Conservation (phyloP, 257 asterid species). For the Solanum paucissectum region DNA sequence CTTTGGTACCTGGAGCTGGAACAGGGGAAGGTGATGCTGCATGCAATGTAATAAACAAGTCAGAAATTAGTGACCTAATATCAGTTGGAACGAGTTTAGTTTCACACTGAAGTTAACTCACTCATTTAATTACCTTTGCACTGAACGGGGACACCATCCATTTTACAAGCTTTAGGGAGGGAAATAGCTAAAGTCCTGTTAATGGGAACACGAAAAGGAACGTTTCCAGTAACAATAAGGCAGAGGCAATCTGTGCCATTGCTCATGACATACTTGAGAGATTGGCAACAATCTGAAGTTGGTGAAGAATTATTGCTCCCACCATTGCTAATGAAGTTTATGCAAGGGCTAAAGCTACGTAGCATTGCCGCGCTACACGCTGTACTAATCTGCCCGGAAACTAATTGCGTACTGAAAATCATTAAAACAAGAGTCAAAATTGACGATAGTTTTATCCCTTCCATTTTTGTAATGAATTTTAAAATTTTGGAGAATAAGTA, state of each 20-base stretch:
- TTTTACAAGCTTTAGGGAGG: constrained; percentile 69
- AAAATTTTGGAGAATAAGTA: neutral
- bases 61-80: neutral
- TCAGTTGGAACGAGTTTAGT: neutral
- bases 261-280: constrained; percentile 56
- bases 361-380: constrained; percentile 56
- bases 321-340: constrained; percentile 25
- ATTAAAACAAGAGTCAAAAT: constrained; percentile 15
- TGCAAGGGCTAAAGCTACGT: constrained; percentile 44
- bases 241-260: constrained; percentile 63
- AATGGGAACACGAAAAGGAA: constrained; percentile 49
- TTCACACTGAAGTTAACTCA: neutral
- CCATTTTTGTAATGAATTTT: constrained; percentile 1
- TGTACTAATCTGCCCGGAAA: constrained; percentile 29
- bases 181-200: constrained; percentile 50
- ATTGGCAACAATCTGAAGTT: constrained; percentile 45
- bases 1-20: constrained; percentile 52
- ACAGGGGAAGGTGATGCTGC: constrained; percentile 34
- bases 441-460: constrained; percentile 2
- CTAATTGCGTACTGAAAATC: neutral
- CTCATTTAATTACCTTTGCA: constrained; percentile 41
- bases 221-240: constrained; percentile 41
- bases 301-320: constrained; percentile 43
- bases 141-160: constrained; percentile 54
- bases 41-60: neutral